Percentiles rank a stretch among this genome's conserved stretches.
phyloP scores from a whole-genome alignment of 23 red algal species.

The Agarophyton chilense region DNA sequence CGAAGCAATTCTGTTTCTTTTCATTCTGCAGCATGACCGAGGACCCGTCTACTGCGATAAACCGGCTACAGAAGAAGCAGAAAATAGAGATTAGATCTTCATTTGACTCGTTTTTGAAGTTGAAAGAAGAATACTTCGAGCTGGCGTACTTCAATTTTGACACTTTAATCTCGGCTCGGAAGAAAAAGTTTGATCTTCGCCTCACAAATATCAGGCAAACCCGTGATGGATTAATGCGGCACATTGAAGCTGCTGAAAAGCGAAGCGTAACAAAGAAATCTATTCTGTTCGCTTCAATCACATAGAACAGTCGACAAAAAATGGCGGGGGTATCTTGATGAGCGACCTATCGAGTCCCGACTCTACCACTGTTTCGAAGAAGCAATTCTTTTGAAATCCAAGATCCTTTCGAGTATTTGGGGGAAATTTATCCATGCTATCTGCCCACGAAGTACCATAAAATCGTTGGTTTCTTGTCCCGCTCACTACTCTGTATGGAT shows the following conservation, averaged over 20 bases:
- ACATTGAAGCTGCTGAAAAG: neutral
- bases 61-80: neutral
- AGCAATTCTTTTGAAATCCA: neutral
- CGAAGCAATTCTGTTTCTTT: neutral
- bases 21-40: neutral
- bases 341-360: neutral
- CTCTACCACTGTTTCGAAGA: neutral
- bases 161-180: neutral
- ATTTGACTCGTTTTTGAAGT: neutral
- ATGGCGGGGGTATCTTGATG: neutral
- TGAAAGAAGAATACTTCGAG: slow-evolving; percentile 19
- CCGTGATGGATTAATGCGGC: neutral
- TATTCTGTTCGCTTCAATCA: neutral
- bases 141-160: neutral
- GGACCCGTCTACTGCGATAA: neutral
- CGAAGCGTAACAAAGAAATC: neutral
- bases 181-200: neutral
- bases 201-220: neutral
- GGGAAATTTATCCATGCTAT: neutral
- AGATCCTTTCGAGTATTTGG: slow-evolving; percentile 15
- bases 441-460: slow-evolving; percentile 8
- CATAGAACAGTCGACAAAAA: neutral
- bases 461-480: slow-evolving; percentile 1
- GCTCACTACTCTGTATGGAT: slow-evolving; percentile 1
- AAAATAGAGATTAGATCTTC: neutral